Conservation (phyloP, 768 basidiomycete genomes). For the Kwoniella pini region DNA sequence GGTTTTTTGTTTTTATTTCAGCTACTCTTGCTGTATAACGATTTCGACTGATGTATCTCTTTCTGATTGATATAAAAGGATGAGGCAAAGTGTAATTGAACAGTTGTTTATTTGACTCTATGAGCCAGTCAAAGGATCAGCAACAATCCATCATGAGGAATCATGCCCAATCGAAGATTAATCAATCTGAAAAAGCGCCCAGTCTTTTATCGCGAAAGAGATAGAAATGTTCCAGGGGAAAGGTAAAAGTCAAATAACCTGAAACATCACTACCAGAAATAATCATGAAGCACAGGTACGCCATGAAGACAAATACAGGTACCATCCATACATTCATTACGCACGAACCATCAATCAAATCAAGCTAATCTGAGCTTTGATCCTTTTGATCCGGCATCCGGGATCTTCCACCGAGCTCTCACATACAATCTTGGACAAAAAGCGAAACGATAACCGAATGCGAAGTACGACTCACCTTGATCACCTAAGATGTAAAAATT, state of each 20-base stretch:
- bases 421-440: too few species aligned
- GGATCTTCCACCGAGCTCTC: background rate
- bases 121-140: background rate
- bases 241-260: constrained; percentile 2
- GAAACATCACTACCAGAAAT: background rate
- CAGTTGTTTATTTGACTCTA: background rate
- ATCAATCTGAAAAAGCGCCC: background rate
- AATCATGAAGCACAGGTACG: background rate
- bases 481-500: too few species aligned
- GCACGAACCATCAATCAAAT: background rate
- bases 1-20: background rate
- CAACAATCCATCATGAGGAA: background rate
- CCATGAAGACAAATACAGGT: background rate
- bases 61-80: too few species aligned
- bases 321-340: constrained; percentile 3
- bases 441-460: too few species aligned
- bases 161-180: too few species aligned
- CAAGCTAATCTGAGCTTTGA: background rate
- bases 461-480: too few species aligned
- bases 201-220: background rate
- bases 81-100: too few species aligned
- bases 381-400: background rate
- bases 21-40: too few species aligned
- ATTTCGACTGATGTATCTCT: too few species aligned
- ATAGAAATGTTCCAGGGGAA: background rate